Percentiles rank a stretch among this genome's conserved stretches.
Conservation (phyloP, 2,329 filamentous ascomycete species). For the Amauroascus niger region DNA sequence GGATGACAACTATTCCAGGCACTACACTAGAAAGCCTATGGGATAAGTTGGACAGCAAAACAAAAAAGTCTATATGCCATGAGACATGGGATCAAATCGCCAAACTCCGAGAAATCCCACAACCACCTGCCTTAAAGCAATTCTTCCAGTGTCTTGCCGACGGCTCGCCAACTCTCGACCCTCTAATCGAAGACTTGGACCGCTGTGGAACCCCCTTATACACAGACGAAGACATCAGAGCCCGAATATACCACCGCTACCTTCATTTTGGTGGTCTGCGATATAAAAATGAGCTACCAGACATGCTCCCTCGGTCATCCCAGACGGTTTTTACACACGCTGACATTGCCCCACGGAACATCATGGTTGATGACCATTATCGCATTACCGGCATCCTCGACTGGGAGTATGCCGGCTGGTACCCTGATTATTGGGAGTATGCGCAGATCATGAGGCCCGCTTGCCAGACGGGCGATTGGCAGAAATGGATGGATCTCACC, state of each 20-base stretch:
- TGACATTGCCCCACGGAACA: slow-evolving; percentile 17
- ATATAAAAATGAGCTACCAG: slow-evolving; percentile 18
- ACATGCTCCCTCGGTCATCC: slow-evolving; percentile 22
- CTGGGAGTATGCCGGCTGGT: slow-evolving; percentile 20
- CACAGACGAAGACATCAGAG: slow-evolving; percentile 19
- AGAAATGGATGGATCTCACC: slow-evolving; percentile 24
- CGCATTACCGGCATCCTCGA: slow-evolving; percentile 17
- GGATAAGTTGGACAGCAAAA: slow-evolving; percentile 17
- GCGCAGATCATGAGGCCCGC: slow-evolving; percentile 26
- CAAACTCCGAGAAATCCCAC: slow-evolving; percentile 18
- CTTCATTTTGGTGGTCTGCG: slow-evolving; percentile 19
- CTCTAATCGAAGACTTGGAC: slow-evolving; percentile 21
- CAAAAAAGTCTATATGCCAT: slow-evolving; percentile 20
- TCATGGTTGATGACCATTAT: slow-evolving; percentile 17
- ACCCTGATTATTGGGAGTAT: slow-evolving; percentile 22
- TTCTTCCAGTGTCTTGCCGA: slow-evolving; percentile 22
- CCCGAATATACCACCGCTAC: slow-evolving; percentile 23
- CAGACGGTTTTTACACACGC: slow-evolving; percentile 19
- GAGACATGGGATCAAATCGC: slow-evolving; percentile 20
- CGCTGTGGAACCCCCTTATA: slow-evolving; percentile 15
- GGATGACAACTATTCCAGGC: slow-evolving; percentile 18
- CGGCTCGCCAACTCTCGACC: slow-evolving; percentile 19
- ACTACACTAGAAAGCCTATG: slow-evolving; percentile 16
- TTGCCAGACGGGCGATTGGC: slow-evolving; percentile 20
- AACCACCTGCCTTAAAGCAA: slow-evolving; percentile 14